A percentile compares a stretch with the other conserved stretches of the same genome.
Evolutionary conservation across 192 early-diverging fungal species (phyloP).

Genomic region (Coemansia aciculifera): DNA sequence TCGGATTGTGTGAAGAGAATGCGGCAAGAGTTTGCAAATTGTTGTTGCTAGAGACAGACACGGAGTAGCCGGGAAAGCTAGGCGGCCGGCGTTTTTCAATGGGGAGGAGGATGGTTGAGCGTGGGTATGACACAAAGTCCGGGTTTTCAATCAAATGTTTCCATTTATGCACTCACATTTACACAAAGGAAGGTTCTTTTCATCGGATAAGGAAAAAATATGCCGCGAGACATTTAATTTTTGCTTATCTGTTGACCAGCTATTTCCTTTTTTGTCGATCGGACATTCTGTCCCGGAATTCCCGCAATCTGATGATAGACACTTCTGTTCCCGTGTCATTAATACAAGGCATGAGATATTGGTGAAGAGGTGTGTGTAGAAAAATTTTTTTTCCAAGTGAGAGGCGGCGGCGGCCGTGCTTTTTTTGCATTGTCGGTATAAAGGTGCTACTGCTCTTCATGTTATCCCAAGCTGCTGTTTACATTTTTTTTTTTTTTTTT

Average conservation of each 20-base stretch:
- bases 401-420: not conserved
- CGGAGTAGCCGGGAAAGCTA: not conserved
- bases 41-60: not conserved
- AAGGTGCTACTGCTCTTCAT: not conserved
- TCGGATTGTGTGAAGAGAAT: not conserved
- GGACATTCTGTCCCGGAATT: not conserved
- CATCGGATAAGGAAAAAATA: conserved; percentile 8
- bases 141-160: not conserved
- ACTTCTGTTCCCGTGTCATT: no score
- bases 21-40: not conserved
- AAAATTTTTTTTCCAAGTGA: not conserved
- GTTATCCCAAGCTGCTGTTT: not conserved
- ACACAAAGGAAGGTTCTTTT: not conserved
- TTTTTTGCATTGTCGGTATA: not conserved
- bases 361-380: not conserved
- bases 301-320: conserved; percentile 5
- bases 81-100: conserved; percentile 1
- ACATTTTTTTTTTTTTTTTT: conserved; percentile 9
- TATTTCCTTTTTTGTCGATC: not conserved
- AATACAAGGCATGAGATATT: no score
- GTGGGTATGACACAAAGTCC: not conserved
- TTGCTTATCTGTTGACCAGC: not conserved
- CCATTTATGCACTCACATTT: not conserved
- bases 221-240: not conserved
- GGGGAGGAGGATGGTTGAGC: not conserved